Conservation (phyloP, 176 grass and related monocot species). For the Areca catechu region DNA sequence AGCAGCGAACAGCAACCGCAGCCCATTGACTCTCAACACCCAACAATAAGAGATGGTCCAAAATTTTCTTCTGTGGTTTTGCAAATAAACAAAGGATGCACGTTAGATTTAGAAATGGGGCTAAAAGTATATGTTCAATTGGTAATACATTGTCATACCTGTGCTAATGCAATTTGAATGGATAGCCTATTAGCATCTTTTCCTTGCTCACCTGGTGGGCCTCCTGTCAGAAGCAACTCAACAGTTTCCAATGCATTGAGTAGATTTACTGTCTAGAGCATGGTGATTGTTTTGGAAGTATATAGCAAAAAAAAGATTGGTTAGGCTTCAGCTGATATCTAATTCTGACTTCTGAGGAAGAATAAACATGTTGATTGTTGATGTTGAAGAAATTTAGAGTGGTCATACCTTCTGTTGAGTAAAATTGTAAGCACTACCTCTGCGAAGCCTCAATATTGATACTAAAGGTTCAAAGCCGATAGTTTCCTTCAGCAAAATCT, state of each 20-base stretch:
- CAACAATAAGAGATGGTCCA: conserved; percentile 85
- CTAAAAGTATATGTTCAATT: conserved; percentile 10
- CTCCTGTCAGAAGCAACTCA: conserved; percentile 76
- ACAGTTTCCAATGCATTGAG: conserved; percentile 86
- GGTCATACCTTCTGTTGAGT: conserved; percentile 89
- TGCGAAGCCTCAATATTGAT: conserved; percentile 92
- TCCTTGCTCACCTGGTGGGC: conserved; percentile 36
- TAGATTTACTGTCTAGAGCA: conserved; percentile 94
- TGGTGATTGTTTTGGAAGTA: conserved; percentile 8
- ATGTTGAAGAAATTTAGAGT: conserved; percentile 3
- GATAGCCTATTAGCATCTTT: conserved; percentile 74
- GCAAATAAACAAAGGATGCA: conserved; percentile 22
- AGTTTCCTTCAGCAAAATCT: conserved; percentile 98
- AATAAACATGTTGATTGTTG: neutral
- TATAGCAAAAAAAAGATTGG: too few relatives aligned
- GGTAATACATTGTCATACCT: conserved; percentile 35
- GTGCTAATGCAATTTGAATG: conserved; percentile 89
- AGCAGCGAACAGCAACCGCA: conserved; percentile 77
- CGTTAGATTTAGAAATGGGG: conserved; percentile 4
- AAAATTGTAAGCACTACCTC: conserved; percentile 98
- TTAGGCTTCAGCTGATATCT: too few relatives aligned
- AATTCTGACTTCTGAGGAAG: neutral
- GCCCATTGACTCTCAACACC: conserved; percentile 95
- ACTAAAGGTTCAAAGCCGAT: conserved; percentile 95
- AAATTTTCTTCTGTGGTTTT: conserved; percentile 74